Percentiles rank a stretch among this genome's conserved stretches.
These are phyloP conservation scores for Passiflora organensis DNA, from an alignment of 345 rosid genomes.

Conservation along the genomic window DNA sequence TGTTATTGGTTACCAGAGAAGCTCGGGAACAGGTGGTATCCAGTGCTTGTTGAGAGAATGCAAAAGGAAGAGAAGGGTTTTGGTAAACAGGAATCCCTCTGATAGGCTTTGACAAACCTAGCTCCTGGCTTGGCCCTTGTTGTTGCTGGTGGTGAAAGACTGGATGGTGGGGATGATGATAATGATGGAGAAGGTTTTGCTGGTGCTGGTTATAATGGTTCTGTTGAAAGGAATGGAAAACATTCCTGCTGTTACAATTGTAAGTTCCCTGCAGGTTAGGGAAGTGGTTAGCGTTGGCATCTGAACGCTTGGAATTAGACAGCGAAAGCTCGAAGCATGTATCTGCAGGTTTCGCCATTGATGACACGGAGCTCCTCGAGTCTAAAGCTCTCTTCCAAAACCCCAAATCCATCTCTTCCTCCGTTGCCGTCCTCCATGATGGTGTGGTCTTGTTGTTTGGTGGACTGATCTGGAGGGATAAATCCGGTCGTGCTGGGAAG, in stretches of 20 bases:
- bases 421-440: slow-evolving; percentile 55
- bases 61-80: slow-evolving; percentile 42
- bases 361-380: slow-evolving; percentile 45
- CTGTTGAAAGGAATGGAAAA: slow-evolving; percentile 37
- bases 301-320: slow-evolving; percentile 46
- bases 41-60: slow-evolving; percentile 34
- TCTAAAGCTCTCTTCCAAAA: slow-evolving; percentile 58
- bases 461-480: slow-evolving; percentile 68
- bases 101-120: slow-evolving; percentile 76
- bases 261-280: slow-evolving; percentile 25
- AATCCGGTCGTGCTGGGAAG: slow-evolving; percentile 79
- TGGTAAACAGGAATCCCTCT: slow-evolving; percentile 84
- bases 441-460: slow-evolving; percentile 62
- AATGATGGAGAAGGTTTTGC: too few relatives aligned
- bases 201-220: slow-evolving; percentile 24
- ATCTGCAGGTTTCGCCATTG: slow-evolving; percentile 46
- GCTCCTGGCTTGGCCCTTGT: slow-evolving; percentile 43
- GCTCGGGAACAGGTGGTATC: slow-evolving; percentile 20
- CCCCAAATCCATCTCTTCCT: slow-evolving; percentile 47
- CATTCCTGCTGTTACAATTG: slow-evolving; percentile 27
- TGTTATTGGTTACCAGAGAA: slow-evolving; percentile 24
- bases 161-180: slow-evolving; percentile 26
- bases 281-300: slow-evolving; percentile 33
- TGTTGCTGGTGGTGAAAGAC: slow-evolving; percentile 20
- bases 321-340: slow-evolving; percentile 53